Base-by-base conservation (phyloP, 768 basidiomycete species). In the Hemileccinum impolitum region DNA sequence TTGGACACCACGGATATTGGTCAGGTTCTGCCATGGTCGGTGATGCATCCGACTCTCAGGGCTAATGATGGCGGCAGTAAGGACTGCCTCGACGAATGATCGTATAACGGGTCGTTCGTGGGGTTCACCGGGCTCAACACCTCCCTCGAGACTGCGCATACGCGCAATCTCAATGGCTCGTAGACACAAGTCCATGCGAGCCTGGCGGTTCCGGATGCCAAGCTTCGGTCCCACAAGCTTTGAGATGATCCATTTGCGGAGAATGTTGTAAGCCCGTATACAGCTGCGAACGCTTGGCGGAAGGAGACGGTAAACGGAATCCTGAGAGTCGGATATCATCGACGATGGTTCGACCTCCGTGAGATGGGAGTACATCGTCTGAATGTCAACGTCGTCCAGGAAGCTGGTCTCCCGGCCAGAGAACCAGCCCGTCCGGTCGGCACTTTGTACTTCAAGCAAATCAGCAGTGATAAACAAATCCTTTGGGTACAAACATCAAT, bases 371-470 rank as follows among this genome's bases (percentile, higher is more conserved):
- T 87, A 85, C 55, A 93, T 84, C 19, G 79, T 84, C 62, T 92
- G 87, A 39, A 92, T 83, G 53, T 90, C 87, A n/a, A 83, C 72
- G 3, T 75, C 71, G 40, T 93, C 90, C 40, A 71, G 65, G 0
- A 74, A 67, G 14, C 66, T 67, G 0, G 72, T 62, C n/a, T 91
- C 89, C 45, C 80, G 73, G 28, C 70, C 47, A 13, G 65, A 54
- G 66, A 90, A 87, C 90, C 90, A 93, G 3, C 87, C 90, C 2
- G 80, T 84, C 28, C 82, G 80, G 62, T 93, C 90, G 14, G 81
- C 78, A 2, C 80, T 82, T 64, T 93, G 90, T 0, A 89, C 80
- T 65, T 93, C 90, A 10, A 93, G 74, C 15, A 91, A 67, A 63
- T 93, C 90, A 5, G 83, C 79, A 7, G 86, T 82, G 37, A 84